Percentiles rank a stretch among this genome's conserved stretches.
phyloP scores from a whole-genome alignment of 1,284 basidiomycete genomes.

The Ganoderma resinaceum region DNA sequence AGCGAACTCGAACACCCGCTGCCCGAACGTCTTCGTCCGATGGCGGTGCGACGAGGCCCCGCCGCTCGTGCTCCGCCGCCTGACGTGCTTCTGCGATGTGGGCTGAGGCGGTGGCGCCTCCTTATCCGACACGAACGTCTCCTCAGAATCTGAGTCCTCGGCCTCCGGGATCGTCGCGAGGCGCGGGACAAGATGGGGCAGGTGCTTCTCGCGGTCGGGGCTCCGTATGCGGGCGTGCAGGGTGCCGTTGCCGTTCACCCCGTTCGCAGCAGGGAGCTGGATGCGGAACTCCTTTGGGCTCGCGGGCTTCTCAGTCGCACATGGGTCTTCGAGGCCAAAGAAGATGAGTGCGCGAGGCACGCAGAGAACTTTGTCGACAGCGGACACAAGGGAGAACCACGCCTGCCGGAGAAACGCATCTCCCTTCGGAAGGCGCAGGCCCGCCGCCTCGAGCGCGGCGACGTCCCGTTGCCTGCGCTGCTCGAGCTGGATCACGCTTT shows the following conservation, averaged over 20 bases:
- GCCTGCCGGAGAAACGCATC: constrained; percentile 25
- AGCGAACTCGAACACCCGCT: constrained; percentile 27
- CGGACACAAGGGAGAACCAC: constrained; percentile 16
- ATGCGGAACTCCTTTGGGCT: not conserved
- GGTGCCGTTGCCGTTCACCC: constrained; percentile 17
- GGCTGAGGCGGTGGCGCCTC: constrained; percentile 15
- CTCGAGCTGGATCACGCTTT: constrained; percentile 35
- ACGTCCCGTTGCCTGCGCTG: constrained; percentile 34
- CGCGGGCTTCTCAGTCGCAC: constrained; percentile 7
- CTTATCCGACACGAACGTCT: constrained; percentile 41
- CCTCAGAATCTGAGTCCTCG: constrained; percentile 40
- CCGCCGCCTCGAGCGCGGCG: constrained; percentile 29
- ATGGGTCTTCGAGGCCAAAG: constrained; percentile 25
- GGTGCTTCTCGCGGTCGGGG: constrained; percentile 30
- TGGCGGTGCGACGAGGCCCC: constrained; percentile 6
- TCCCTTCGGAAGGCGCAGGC: constrained; percentile 26
- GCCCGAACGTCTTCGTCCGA: constrained; percentile 8
- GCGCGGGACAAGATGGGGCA: constrained; percentile 34
- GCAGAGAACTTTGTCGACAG: constrained; percentile 24
- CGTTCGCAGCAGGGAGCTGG: constrained; percentile 7
- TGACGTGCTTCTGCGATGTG: constrained; percentile 10
- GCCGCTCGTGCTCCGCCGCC: constrained; percentile 22
- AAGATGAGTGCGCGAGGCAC: constrained; percentile 26
- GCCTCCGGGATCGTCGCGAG: constrained; percentile 44
- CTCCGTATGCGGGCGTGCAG: constrained; percentile 24